Evolutionary conservation across 768 basidiomycete genomes (phyloP), one percentile per base, ranked within the genome.

Genomic region (Calocera cornea): DNA sequence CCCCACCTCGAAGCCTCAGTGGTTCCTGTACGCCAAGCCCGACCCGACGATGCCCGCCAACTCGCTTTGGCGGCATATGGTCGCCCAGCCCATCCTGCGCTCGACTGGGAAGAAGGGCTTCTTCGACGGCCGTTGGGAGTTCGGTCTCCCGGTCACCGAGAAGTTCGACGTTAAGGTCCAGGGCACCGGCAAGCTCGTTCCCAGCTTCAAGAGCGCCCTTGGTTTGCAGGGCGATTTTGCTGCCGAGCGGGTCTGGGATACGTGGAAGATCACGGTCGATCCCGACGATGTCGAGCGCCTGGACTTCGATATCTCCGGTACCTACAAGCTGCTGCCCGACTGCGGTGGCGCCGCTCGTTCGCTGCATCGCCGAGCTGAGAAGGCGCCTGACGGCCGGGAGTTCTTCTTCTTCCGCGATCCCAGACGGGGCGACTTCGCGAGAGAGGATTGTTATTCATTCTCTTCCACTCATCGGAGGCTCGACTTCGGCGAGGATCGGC

Each of bases 331-430:
- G 63, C 79, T 94, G 65, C 87, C 90, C 70, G 88, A 87, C 74
- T 97, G 95, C 67, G 93, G 94, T 7, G 92, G 91, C 1, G 92
- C 95, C 8, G 92, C 89, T 73, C 82, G 83, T 29, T 88, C 89
- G 24, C 79, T 97, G 60, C 92, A 95, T 77, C 86, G 84, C 76
- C 87, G 83, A 70, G 73, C 80, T 27, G 64, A 75, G 17, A 75
- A 76, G 11, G 66, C 75, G 84, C 86, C n/a, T 71, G 66, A 1
- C 73, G 76, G 7, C 76, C 85, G 33, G 0, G 83, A 87, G 0
- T 74, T 97, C 12, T 92, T 86, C 76, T 79, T 84, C 78, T 80
- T 97, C 72, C 72, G 79, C 66, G 92, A 97, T 73, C 92, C 94
- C 16, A 86, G 88, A 36, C 84, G 93, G 0, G 84, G 81, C 65